A percentile compares a stretch with the other conserved stretches of the same genome.
These are phyloP conservation scores for Vaccinium macrocarpon DNA, from an alignment of 148 eudicot species.

Conservation along the genomic window DNA sequence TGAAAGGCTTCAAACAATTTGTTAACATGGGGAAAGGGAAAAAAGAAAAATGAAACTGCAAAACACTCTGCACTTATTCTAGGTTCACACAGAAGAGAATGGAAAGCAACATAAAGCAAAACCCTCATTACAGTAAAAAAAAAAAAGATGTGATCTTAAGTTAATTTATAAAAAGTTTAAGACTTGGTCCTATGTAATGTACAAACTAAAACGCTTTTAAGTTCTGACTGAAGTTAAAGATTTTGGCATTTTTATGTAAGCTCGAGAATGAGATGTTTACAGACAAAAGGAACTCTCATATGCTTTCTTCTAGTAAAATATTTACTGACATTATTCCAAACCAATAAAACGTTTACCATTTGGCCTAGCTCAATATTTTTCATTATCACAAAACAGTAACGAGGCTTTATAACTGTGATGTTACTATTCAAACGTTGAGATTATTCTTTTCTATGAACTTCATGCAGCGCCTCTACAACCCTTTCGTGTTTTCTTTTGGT, in stretches of 20 bases:
- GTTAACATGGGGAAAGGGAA: neutral
- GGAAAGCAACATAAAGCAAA: neutral
- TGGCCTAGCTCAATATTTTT: neutral
- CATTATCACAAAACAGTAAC: neutral
- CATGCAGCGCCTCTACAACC: neutral
- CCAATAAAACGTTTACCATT: neutral
- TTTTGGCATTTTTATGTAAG: neutral
- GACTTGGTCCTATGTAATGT: neutral
- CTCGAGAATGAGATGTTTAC: neutral
- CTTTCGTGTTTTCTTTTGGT: neutral
- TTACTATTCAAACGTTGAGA: neutral
- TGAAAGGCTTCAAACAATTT: slow-evolving; percentile 13
- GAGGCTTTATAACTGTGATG: neutral
- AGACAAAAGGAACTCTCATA: neutral
- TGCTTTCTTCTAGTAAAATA: slow-evolving; percentile 2
- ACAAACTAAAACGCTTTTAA: neutral
- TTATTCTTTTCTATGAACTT: neutral
- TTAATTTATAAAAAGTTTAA: neutral
- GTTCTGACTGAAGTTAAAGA: neutral
- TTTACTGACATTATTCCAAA: neutral
- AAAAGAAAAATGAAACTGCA: neutral
- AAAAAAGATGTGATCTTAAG: neutral
- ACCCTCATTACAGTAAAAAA: neutral
- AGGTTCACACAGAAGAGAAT: neutral
- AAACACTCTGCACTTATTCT: neutral